These are phyloP conservation scores for Hypoxylon trugodes DNA, from an alignment of 495 filamentous ascomycete species.

Conservation along the genomic window DNA sequence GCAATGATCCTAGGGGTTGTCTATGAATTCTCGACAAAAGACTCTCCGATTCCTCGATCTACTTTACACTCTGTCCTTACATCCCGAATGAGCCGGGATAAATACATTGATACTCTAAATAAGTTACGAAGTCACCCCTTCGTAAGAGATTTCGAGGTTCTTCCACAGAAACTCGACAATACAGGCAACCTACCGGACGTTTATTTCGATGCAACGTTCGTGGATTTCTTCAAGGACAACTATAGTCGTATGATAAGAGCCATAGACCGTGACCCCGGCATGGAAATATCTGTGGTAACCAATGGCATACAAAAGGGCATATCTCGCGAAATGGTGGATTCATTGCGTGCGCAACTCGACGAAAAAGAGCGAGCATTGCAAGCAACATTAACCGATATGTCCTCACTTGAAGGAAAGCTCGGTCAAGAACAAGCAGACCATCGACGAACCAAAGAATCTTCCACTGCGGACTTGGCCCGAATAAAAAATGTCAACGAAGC, in stretches of 20 bases:
- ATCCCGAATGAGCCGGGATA: constrained; percentile 82
- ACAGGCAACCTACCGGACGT: constrained; percentile 76
- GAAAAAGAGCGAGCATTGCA: constrained; percentile 74
- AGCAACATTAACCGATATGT: constrained; percentile 69
- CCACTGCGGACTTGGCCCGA: constrained; percentile 65
- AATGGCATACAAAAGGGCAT: constrained; percentile 85
- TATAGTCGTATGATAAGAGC: constrained; percentile 86
- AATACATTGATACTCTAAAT: constrained; percentile 85
- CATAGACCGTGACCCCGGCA: constrained; percentile 88
- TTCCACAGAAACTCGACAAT: constrained; percentile 70
- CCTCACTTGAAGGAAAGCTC: constrained; percentile 73
- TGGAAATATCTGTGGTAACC: constrained; percentile 80
- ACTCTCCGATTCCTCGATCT: constrained; percentile 86
- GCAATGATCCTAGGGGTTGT: constrained; percentile 85
- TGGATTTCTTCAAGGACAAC: constrained; percentile 96
- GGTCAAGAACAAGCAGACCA: constrained; percentile 81
- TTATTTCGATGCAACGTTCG: constrained; percentile 84
- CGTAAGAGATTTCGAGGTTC: constrained; percentile 90
- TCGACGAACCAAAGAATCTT: constrained; percentile 73
- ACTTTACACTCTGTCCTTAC: constrained; percentile 83
- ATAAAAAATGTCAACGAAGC: constrained; percentile 75
- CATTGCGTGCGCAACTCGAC: constrained; percentile 77
- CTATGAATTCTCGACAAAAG: constrained; percentile 97
- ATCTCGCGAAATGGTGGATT: constrained; percentile 84
- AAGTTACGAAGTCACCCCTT: constrained; percentile 81